These are phyloP conservation scores for Solanum etuberosum DNA, from an alignment of 257 asterid species.

Conservation along the genomic window DNA sequence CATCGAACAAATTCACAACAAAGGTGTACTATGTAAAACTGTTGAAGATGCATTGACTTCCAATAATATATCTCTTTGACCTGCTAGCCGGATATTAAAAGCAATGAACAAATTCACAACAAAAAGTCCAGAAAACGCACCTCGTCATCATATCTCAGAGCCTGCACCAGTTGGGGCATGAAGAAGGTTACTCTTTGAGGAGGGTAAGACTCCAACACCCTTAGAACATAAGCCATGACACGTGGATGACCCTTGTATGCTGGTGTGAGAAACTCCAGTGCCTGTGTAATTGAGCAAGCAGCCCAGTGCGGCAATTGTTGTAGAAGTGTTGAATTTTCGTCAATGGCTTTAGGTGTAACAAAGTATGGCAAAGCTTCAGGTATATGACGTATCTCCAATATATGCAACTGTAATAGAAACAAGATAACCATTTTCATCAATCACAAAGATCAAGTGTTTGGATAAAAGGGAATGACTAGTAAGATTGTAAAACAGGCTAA, in stretches of 20 bases:
- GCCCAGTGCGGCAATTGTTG: conserved; percentile 99
- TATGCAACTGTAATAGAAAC: conserved; percentile 43
- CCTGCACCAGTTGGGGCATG: conserved; percentile 99
- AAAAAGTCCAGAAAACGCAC: conserved; percentile 21
- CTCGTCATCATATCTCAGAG: conserved; percentile 92
- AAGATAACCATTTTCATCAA: neutral
- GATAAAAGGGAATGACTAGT: neutral
- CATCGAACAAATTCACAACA: neutral
- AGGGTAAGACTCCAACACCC: conserved; percentile 98
- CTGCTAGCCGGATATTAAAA: neutral
- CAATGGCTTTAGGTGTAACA: conserved; percentile 88
- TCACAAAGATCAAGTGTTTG: neutral
- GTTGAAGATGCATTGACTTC: neutral
- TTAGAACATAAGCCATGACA: conserved; percentile 97
- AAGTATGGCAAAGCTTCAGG: conserved; percentile 97
- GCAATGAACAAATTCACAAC: neutral
- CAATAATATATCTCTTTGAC: neutral
- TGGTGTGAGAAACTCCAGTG: conserved; percentile 91
- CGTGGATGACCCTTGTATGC: conserved; percentile 97
- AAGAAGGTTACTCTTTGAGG: conserved; percentile 93
- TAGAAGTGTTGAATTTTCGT: conserved; percentile 83
- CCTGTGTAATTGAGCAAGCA: conserved; percentile 93
- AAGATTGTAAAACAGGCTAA: neutral
- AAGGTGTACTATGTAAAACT: neutral
- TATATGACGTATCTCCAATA: conserved; percentile 73